Evolutionary conservation across 768 basidiomycete species (phyloP), one percentile per base, ranked within the genome.

Genomic region (Clathrus columnatus): DNA sequence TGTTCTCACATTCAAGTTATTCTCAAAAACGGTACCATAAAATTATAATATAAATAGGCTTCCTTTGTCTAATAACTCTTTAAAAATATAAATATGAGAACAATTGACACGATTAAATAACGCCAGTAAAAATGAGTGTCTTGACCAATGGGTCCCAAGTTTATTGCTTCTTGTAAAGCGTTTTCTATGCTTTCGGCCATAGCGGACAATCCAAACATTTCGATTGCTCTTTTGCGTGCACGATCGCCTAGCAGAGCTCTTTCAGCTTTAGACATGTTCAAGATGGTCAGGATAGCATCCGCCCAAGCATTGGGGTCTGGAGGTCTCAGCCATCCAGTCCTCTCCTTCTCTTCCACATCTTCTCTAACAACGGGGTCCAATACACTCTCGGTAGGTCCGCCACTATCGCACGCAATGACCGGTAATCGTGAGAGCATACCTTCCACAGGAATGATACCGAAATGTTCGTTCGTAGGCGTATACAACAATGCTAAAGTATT

Each of bases 381-480:
- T 26, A 95, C 71, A 53, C 87, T 95, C 70, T 99, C 96, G 1
- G 82, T 88, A 7, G 96, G 96, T 2, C 95, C 95, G 16, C 90
- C 91, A 56, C 80, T 84, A 64, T 90, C 71, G 62, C 87, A 91
- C 0, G 93, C 94, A 18, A 99, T 70, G 1, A 98, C 86, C 0
- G 94, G 92, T 0, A 98, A 68, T 2, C 92, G 91, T 47, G 88
- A 93, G 7, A 83, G 78, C 92, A 97, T 97, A 0, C 82, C 93
- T 67, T 99, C 95, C 2, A 97, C 80, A 1, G 96, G 95, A 0
- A 86, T 94, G 61, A 99, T 97, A 1, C 95, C 96, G 67, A 98
- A 96, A 67, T 99, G 95, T 63, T 99, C 95, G 67, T 95, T 95
- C 7, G 79, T 73, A 0, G 95, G 96, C 0, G 95, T 99, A 67